phyloP scores from a whole-genome alignment of 2,329 filamentous ascomycete species.

The Penicillium digitatum region DNA sequence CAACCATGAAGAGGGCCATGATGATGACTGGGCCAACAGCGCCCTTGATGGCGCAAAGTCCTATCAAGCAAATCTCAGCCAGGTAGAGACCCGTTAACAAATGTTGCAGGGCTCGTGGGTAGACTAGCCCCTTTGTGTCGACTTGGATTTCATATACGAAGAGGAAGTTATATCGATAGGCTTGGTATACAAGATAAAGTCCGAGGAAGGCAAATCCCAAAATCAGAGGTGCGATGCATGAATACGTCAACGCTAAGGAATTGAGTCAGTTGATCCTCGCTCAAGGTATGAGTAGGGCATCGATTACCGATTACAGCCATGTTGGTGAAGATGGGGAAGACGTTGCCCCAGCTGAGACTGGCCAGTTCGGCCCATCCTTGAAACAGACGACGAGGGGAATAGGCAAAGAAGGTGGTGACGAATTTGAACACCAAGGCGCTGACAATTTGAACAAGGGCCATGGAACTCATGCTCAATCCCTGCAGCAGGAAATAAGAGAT shows the following conservation, averaged over 20 bases:
- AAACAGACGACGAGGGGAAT: conserved; percentile 69
- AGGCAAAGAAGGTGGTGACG: conserved; percentile 67
- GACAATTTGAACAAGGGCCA: conserved; percentile 66
- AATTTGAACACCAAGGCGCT: conserved; percentile 70
- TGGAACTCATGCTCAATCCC: conserved; percentile 71
- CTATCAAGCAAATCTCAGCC: conserved; percentile 76
- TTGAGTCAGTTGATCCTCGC: conserved; percentile 5
- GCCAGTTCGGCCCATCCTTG: conserved; percentile 68
- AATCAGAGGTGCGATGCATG: conserved; percentile 80
- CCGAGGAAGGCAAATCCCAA: conserved; percentile 76
- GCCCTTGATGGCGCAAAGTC: conserved; percentile 69
- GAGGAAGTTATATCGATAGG: conserved; percentile 85
- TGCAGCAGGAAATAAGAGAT: conserved; percentile 93
- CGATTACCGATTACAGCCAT: conserved; percentile 72
- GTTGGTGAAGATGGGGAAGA: conserved; percentile 73
- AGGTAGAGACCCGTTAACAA: conserved; percentile 81
- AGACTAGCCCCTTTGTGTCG: conserved; percentile 85
- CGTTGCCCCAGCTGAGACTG: conserved; percentile 78
- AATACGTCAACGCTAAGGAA: conserved; percentile 70
- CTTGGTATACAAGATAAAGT: conserved; percentile 75
- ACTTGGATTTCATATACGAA: conserved; percentile 77
- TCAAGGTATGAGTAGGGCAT: no score
- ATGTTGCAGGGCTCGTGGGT: conserved; percentile 79
- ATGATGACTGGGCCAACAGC: conserved; percentile 65
- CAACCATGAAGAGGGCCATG: conserved; percentile 70